Evolutionary conservation across 2,329 filamentous ascomycete species (phyloP), one percentile per base, ranked within the genome.

Genomic region (Incumbomyces delicatus): DNA sequence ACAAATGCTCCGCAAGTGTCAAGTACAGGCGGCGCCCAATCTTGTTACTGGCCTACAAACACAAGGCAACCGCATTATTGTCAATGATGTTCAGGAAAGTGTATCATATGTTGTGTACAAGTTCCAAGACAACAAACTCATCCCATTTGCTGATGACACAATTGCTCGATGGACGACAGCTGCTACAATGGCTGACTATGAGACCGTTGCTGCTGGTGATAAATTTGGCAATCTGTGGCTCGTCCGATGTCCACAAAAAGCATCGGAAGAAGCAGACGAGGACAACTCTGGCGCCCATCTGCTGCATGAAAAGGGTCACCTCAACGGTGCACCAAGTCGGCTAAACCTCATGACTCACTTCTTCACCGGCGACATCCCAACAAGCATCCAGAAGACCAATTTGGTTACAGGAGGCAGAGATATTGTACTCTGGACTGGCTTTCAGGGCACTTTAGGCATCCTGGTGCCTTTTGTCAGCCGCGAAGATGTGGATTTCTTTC

Each of bases 181-280:
- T 56, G 84, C 85, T 1, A 78, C 88, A 2, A 95, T 98, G 87
- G 82, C 96, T 1, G 92, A 99, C 66, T 99, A 98, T 65, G 92
- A 98, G 63, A 94, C 92, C 1, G 81, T 86, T 18, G 89, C 88
- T 2, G 92, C 90, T 31, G 90, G 90, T 31, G 92, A 99, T 70
- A 96, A 95, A 62, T 99, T 98, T 55, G 94, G 92, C 50, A 98
- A 98, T 59, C 68, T 98, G 13, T 98, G 88, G 82, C 78, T 98
- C 37, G 75, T 98, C 27, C 84, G 92, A 40, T 92, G 86, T 59
- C 88, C 90, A 0, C 73, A 81, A 50, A 92, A 94, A 63, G 81
- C 83, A 6, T 94, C 87, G 32, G 83, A 88, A 54, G 87, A 94
- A 62, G 85, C 88, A 0, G 92, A 98, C 58, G 92, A 95, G 63